phyloP scores from a whole-genome alignment of 164 flowering plant species.

The Euptelea pleiosperma region DNA sequence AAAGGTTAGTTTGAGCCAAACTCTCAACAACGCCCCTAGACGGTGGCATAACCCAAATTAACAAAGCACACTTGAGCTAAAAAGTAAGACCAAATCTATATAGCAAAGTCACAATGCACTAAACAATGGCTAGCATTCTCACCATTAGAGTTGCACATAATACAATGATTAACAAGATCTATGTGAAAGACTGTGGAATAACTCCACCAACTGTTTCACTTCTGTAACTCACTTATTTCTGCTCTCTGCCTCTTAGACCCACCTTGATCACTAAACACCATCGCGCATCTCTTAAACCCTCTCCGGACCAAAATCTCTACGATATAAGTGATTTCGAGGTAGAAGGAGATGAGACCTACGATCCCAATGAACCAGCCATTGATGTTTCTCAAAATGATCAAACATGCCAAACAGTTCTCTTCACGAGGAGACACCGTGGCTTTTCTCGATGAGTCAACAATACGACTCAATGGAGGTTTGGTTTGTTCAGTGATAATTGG shows the following conservation, averaged over 20 bases:
- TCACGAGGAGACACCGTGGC: constrained; percentile 47
- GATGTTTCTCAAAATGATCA: constrained; percentile 30
- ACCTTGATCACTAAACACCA: background rate
- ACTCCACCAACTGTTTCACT: background rate
- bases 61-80: too few relatives aligned
- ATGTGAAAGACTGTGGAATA: too few relatives aligned
- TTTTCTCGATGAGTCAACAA: constrained; percentile 41
- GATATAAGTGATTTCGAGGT: constrained; percentile 8
- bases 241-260: background rate
- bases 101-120: too few relatives aligned
- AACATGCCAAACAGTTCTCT: constrained; percentile 26
- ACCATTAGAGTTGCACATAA: too few relatives aligned
- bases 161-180: too few relatives aligned
- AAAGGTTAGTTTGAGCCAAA: too few relatives aligned
- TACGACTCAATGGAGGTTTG: constrained; percentile 32
- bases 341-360: background rate
- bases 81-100: too few relatives aligned
- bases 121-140: too few relatives aligned
- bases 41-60: too few relatives aligned
- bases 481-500: constrained; percentile 57
- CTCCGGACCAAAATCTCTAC: constrained; percentile 11
- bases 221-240: constrained; percentile 1
- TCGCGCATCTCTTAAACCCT: constrained; percentile 19
- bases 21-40: too few relatives aligned
- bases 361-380: constrained; percentile 18